A percentile compares a stretch with the other conserved stretches of the same genome.
Conservation (phyloP, 2,329 filamentous ascomycete genomes). For the Sphaerostilbella broomeana region DNA sequence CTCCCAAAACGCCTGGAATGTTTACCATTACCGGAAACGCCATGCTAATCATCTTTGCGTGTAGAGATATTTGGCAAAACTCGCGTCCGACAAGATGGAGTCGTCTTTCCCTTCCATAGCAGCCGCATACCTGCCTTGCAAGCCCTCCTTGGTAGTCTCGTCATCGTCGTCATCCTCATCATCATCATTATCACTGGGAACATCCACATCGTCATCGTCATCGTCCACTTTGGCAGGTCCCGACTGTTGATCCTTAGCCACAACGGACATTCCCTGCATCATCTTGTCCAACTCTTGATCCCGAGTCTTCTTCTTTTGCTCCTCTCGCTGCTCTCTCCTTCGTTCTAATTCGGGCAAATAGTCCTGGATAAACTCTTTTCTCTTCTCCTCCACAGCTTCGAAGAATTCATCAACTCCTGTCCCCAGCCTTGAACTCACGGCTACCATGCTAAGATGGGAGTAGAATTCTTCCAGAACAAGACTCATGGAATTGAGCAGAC, state of each 20-base stretch:
- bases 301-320: conserved; percentile 62
- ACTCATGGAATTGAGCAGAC: conserved; percentile 94
- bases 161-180: conserved; percentile 53
- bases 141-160: conserved; percentile 56
- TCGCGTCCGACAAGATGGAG: conserved; percentile 47
- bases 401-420: conserved; percentile 93
- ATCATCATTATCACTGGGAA: conserved; percentile 54
- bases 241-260: conserved; percentile 17
- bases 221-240: conserved; percentile 36
- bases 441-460: conserved; percentile 84
- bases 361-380: conserved; percentile 78
- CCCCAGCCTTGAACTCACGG: conserved; percentile 87
- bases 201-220: conserved; percentile 44
- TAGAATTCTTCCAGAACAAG: conserved; percentile 97
- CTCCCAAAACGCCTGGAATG: conserved; percentile 8
- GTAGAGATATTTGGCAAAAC: conserved; percentile 55
- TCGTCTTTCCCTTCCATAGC: conserved; percentile 58
- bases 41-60: conserved; percentile 28
- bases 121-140: conserved; percentile 70
- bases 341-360: conserved; percentile 89
- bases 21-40: neutral
- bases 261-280: conserved; percentile 79
- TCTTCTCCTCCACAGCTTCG: conserved; percentile 77
- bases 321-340: conserved; percentile 66
- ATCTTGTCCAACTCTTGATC: conserved; percentile 83